Evolutionary conservation across 345 rosid genomes (phyloP), one percentile per base, ranked within the genome.

Genomic region (Noccaea caerulescens): DNA sequence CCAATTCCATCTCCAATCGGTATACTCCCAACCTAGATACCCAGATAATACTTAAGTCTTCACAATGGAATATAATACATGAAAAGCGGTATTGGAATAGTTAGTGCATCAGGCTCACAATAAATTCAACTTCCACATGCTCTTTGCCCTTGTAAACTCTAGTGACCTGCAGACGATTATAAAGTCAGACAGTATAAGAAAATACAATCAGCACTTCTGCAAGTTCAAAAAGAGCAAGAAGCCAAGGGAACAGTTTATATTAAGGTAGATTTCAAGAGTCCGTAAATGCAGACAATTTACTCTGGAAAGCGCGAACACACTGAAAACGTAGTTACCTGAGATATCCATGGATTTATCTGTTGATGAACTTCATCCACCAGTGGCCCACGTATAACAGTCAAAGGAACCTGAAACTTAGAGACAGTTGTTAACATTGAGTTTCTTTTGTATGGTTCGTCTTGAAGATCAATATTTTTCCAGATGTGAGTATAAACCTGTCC

Each of bases 61-160:
- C 34, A 65, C 23, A 49, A 27, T 14, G 39, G 66, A 58, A 66
- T 32, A 9, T 51, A 50, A 13, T 61, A 71, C 12, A 71, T 57
- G 36, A 49, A 56, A 47, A 63, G 3, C 4, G 9, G 66, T 49
- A 34, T 10, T 12, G 37, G 37, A 53, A 42, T 50, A 68, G 69
- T 77, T 71, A 46, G 50, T 51, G 62, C 23, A 71, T 49, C 10
- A 75, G 78, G 54, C 98, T 82, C 77, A 91, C 98, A 72, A 85
- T 79, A 79, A 91, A 93, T 80, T 93, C 98, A 11, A 91, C 91
- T 87, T 93, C 98, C 52, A 84, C 97, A 61, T 93, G 96, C 78
- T 91, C 98, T 79, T 82, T 89, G 69, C 76, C 89, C 77, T 83
- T 89, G 96, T 84, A 83, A 63, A 93, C 76, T 76, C 98, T 84